These are phyloP conservation scores for Geranomyces michiganensis DNA, from an alignment of 192 early-diverging fungal species.

Conservation along the genomic window DNA sequence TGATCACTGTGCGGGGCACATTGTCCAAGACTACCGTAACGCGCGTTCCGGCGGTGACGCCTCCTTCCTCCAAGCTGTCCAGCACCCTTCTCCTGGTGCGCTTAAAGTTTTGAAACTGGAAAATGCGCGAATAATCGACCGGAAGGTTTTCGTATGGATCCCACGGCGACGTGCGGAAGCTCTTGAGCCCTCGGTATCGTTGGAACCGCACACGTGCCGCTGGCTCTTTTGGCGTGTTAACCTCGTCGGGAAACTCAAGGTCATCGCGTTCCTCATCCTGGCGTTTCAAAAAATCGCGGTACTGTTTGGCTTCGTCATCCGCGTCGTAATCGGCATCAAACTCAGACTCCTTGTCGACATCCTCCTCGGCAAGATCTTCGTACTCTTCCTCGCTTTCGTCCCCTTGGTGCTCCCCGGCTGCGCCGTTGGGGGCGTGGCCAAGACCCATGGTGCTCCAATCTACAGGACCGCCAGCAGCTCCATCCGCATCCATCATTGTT, in stretches of 20 bases:
- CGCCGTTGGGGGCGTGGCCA: conserved; percentile 12
- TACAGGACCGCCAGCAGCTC: conserved; percentile 3
- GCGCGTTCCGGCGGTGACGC: conserved; percentile 66
- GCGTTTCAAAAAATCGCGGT: conserved; percentile 61
- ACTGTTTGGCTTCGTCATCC: conserved; percentile 42
- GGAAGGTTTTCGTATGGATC: conserved; percentile 98
- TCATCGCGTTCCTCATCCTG: conserved; percentile 76
- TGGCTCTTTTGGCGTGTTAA: conserved; percentile 89
- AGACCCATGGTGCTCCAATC: conserved; percentile 33
- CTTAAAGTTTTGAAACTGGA: conserved; percentile 90
- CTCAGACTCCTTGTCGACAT: conserved; percentile 28
- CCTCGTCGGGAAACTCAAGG: conserved; percentile 92
- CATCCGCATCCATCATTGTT: conserved; percentile 54
- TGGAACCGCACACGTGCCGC: conserved; percentile 85
- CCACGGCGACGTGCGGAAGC: conserved; percentile 95
- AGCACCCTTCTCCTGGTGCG: conserved; percentile 80
- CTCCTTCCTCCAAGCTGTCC: conserved; percentile 46
- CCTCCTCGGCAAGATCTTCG: conserved; percentile 53
- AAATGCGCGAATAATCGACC: conserved; percentile 92
- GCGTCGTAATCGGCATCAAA: conserved; percentile 46
- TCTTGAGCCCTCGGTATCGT: conserved; percentile 93
- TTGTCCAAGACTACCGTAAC: conserved; percentile 71
- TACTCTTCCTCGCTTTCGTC: conserved; percentile 53
- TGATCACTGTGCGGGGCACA: conserved; percentile 17
- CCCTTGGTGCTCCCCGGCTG: conserved; percentile 63